Percentiles rank a stretch among this genome's conserved stretches.
Conservation (phyloP, 2,329 filamentous ascomycete species). For the Elsinoe batatas region DNA sequence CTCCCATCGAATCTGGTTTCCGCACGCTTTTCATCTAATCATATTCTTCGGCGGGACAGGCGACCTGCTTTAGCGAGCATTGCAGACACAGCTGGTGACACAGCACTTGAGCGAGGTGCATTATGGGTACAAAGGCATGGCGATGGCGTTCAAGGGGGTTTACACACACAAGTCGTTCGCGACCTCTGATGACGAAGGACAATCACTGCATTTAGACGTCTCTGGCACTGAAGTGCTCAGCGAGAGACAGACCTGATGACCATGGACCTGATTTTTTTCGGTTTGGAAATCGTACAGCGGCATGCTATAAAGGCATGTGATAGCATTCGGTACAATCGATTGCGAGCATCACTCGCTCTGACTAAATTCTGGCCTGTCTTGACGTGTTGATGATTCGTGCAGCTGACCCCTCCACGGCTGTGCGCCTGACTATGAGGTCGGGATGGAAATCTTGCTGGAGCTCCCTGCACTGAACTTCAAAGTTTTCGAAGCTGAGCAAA, state of each 20-base stretch:
- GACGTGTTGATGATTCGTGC: background rate
- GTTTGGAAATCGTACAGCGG: background rate
- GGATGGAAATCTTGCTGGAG: background rate
- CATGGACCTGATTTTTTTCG: background rate
- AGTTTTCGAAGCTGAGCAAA: too few relatives aligned
- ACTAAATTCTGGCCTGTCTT: background rate
- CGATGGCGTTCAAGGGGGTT: slow-evolving; percentile 1
- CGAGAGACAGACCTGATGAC: slow-evolving; percentile 10
- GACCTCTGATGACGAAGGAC: slow-evolving; percentile 7
- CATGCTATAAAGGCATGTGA: background rate
- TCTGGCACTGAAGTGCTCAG: slow-evolving; percentile 16
- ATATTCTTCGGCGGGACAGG: background rate
- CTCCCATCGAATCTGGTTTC: slow-evolving; percentile 27
- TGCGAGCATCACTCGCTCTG: background rate
- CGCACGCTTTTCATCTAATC: slow-evolving; percentile 30
- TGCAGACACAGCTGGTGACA: slow-evolving; percentile 4
- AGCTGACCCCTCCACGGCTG: background rate
- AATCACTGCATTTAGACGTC: slow-evolving; percentile 9
- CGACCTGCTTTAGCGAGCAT: slow-evolving; percentile 1
- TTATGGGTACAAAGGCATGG: slow-evolving; percentile 5
- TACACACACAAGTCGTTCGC: background rate
- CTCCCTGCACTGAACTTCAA: too few relatives aligned
- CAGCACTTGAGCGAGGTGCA: background rate
- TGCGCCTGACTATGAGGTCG: too few relatives aligned
- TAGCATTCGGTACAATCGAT: background rate